Base-by-base conservation (phyloP, 768 basidiomycete species). In the Termitomyces sp. region DNA sequence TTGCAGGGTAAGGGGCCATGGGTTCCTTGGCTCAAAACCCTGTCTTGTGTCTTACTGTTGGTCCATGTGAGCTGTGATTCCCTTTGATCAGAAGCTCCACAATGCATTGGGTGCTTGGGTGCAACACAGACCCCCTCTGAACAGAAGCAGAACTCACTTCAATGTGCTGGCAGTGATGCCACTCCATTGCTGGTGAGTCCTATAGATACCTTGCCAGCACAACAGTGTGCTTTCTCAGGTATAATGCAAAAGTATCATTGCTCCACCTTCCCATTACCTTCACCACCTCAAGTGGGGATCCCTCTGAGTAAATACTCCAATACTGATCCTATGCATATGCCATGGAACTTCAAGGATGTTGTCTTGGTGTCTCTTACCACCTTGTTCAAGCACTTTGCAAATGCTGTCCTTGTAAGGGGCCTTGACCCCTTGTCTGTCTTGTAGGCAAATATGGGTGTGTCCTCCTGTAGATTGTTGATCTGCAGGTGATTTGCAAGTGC, bases 241-340 rank as follows among this genome's bases (percentile, higher is more conserved):
- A 60, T 3, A 47, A 0, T 9, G 36, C 14, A 10, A 60, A 60
- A 0, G 60, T 60, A 20, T 63, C 53, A 25, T 60, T 63, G 5
- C 20, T 20, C 62, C 63, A 66, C 0, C 49, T 11, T 2, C 60
- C 63, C 17, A 60, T 63, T 11, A 11, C 29, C 8, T 47, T 47
- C 1, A 47, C 46, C 4, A 47, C 25, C 2, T 47, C 25, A 6
- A 63, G 43, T 25, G 1, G 65, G 53, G 3, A 70, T 52, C 0
- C 69, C 68, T 0, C 57, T 46, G 0, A 71, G 65, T 0, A 74
- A 61, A 29, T 73, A 74, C 36, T 69, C 63, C 0, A 72, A 64
- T 0, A 67, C 70, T 0, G 72, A 61, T 0, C 73, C 68, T 5
- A 76, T 72, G 0, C 61, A 38, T 0, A 74, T 70, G 32, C 69